Evolutionary conservation across 1,284 basidiomycete genomes (phyloP).

Genomic region (Ceratobasidium sp.): DNA sequence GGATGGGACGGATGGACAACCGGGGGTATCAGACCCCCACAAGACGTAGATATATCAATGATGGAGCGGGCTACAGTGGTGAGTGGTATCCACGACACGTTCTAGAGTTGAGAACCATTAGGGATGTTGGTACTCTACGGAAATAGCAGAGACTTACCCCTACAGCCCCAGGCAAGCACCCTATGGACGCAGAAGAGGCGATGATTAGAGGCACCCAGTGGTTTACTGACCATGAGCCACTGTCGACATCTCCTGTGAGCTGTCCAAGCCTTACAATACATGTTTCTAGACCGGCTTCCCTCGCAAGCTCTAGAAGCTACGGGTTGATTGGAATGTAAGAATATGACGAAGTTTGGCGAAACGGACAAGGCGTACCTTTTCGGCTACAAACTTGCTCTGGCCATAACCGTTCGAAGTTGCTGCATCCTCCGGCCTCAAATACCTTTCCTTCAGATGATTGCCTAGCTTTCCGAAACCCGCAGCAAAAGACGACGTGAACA

Average conservation of each 20-base stretch:
- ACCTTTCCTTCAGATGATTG: neutral
- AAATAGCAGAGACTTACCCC: constrained; percentile 9
- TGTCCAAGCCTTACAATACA: constrained; percentile 42
- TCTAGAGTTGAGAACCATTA: neutral
- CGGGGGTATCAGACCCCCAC: neutral
- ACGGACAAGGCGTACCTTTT: neutral
- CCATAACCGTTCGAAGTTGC: neutral
- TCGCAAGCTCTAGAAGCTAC: constrained; percentile 10
- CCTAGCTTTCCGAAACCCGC: neutral
- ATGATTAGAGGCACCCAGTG: constrained; percentile 42
- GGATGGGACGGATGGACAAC: constrained; percentile 12
- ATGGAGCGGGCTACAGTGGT: constrained; percentile 3
- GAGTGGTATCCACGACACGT: constrained; percentile 11
- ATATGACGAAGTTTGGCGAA: neutral
- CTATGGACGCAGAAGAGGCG: neutral
- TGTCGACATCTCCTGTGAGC: constrained; percentile 37
- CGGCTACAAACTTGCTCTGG: constrained; percentile 10
- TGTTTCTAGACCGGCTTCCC: constrained; percentile 8
- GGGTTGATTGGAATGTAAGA: no score
- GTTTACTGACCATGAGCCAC: constrained; percentile 37
- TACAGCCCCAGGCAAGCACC: neutral
- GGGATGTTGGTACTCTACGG: neutral
- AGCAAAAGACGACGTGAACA: constrained; percentile 1
- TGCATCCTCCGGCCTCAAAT: neutral
- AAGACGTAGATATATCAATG: neutral